Evolutionary conservation across 441 rosid genomes (phyloP), one percentile per base, ranked within the genome.

Genomic region (Gossypium lobatum): DNA sequence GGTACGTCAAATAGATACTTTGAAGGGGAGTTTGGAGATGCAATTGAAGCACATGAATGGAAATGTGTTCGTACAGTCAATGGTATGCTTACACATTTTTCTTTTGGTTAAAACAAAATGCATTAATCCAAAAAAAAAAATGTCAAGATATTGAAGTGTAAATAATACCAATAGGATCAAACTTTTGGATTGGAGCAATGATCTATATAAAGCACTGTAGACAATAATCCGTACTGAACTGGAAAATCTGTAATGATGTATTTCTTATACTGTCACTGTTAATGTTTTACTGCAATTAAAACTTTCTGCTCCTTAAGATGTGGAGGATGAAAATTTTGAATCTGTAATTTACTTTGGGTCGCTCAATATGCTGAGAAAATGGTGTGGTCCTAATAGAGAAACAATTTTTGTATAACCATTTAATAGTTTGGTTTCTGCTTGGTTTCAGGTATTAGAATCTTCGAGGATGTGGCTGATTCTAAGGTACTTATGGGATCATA

Each of bases 1-100:
- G 77, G 34, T 60, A 71, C 80, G 57, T 64, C 76, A n/a, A 91
- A 87, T 77, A 80, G 83, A 42, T 83, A 85, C 80, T 86, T 82
- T 70, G 97, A 83, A 42, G 87, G 91, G 79, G 91, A 91, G 67
- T 73, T 23, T 11, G 98, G 98, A 77, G 99, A 96, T 92, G 98
- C 93, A 72, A 64, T 93, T 73, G 97, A 96, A 76, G 92, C 96
- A 72, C 90, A 96, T 76, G 80, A 89, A 73, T 96, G 99, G 99
- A 91, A 88, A 89, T 96, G 98, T 83, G 91, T 93, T 70, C 89
- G 92, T 75, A 93, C 95, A 8, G 62, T 89, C 69, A 88, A 93
- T 81, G 98, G 98, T 93, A 82, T 16, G 26, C 76, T 11, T 26
- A 64, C 37, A 48, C 67, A 48, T 23, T 61, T 31, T 31, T 16